These are phyloP conservation scores for Debaryomyces nepalensis DNA, from an alignment of 1,139 yeast genomes.

Conservation along the genomic window DNA sequence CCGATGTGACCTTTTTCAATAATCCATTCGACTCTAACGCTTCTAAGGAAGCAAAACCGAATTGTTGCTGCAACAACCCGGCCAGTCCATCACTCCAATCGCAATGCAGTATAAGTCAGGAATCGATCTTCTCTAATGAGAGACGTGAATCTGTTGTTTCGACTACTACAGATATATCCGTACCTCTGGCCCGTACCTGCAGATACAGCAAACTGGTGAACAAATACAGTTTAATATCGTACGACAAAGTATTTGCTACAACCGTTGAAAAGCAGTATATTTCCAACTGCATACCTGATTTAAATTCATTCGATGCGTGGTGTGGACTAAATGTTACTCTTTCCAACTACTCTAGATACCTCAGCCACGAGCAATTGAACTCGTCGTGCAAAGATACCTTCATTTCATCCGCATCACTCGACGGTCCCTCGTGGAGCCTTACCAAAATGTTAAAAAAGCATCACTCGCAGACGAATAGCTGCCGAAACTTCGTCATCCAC, in stretches of 20 bases:
- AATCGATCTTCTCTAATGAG: constrained; percentile 15
- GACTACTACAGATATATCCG: constrained; percentile 10
- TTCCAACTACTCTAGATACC: constrained; percentile 26
- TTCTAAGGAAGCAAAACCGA: constrained; percentile 2
- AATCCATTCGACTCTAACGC: neutral
- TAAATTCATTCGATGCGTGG: constrained; percentile 50
- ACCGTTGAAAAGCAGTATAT: constrained; percentile 42
- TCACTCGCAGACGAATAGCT: constrained; percentile 16
- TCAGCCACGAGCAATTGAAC: constrained; percentile 6
- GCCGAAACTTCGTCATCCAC: constrained; percentile 37
- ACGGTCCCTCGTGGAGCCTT: neutral
- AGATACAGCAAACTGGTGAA: constrained; percentile 18
- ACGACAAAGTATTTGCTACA: constrained; percentile 29
- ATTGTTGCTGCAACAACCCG: neutral
- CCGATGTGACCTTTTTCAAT: constrained; percentile 8
- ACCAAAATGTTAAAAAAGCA: neutral
- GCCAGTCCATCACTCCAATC: neutral
- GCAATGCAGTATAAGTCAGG: constrained; percentile 7
- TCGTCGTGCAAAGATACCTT: constrained; percentile 11
- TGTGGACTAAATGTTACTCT: constrained; percentile 36
- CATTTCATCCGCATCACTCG: constrained; percentile 2
- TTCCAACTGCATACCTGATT: constrained; percentile 43
- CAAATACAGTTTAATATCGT: constrained; percentile 27
- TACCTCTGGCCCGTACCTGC: neutral
- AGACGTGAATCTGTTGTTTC: constrained; percentile 19